These are phyloP conservation scores for Scopulariopsis brevicaulis DNA, from an alignment of 2,329 filamentous ascomycete species.

Conservation along the genomic window DNA sequence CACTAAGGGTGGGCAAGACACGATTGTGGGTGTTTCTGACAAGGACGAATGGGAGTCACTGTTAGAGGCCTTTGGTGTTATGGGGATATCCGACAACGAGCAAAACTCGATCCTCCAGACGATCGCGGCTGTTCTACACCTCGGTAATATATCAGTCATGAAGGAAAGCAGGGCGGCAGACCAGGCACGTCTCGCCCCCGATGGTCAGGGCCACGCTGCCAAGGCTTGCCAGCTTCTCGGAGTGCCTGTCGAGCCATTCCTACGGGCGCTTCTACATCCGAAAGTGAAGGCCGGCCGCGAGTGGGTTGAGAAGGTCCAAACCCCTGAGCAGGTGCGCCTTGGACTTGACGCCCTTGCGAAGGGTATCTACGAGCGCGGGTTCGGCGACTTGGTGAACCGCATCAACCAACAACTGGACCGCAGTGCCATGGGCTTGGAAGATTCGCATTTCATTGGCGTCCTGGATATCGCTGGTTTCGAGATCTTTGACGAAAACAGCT, in stretches of 20 bases:
- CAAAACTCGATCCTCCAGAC: slow-evolving; percentile 76
- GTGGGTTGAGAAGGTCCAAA: slow-evolving; percentile 98
- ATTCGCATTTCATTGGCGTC: slow-evolving; percentile 93
- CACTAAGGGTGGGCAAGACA: slow-evolving; percentile 82
- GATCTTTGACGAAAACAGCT: slow-evolving; percentile 97
- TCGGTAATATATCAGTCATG: slow-evolving; percentile 82
- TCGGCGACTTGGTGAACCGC: slow-evolving; percentile 80
- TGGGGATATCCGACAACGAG: slow-evolving; percentile 83
- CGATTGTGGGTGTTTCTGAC: slow-evolving; percentile 83
- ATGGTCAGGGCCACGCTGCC: slow-evolving; percentile 63
- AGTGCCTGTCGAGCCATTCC: slow-evolving; percentile 72
- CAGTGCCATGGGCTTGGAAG: slow-evolving; percentile 70
- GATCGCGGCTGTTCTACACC: slow-evolving; percentile 80
- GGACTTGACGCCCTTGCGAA: slow-evolving; percentile 87
- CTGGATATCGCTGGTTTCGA: slow-evolving; percentile 98
- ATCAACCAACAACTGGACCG: slow-evolving; percentile 90
- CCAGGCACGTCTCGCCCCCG: slow-evolving; percentile 71
- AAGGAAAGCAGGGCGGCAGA: slow-evolving; percentile 88
- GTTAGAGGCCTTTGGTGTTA: slow-evolving; percentile 86
- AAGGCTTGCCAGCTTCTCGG: slow-evolving; percentile 77
- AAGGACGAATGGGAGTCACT: slow-evolving; percentile 79
- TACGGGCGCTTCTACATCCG: slow-evolving; percentile 81
- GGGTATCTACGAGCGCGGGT: slow-evolving; percentile 93
- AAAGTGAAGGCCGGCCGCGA: slow-evolving; percentile 91
- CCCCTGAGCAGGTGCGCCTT: slow-evolving; percentile 87